These are phyloP conservation scores for Cryphonectria carpinicola DNA, from an alignment of 2,329 filamentous ascomycete genomes.

Conservation along the genomic window DNA sequence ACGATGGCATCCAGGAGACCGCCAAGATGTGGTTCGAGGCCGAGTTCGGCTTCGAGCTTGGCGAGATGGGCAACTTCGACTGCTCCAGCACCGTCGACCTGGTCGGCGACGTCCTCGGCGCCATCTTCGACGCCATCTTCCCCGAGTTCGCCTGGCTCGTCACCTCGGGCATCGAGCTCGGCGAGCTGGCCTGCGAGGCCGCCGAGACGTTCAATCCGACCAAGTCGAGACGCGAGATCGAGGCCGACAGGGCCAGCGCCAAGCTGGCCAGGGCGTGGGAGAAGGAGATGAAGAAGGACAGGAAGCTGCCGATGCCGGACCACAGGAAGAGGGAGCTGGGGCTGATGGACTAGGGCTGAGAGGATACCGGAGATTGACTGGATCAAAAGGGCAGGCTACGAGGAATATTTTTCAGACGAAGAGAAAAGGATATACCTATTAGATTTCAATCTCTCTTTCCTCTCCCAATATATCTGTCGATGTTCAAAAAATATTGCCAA, in stretches of 20 bases:
- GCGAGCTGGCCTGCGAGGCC: not conserved
- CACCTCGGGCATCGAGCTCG: not conserved
- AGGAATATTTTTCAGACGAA: no score
- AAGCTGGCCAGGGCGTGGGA: not conserved
- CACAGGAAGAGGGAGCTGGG: constrained; percentile 2
- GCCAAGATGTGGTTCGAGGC: constrained; percentile 1
- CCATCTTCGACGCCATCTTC: not conserved
- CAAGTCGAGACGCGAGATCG: not conserved
- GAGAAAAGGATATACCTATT: no score
- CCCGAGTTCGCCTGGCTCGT: not conserved
- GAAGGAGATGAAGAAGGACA: not conserved
- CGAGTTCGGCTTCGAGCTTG: constrained; percentile 4
- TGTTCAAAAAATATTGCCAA: no score
- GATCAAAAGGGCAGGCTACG: no score
- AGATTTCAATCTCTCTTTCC: no score
- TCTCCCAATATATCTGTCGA: no score
- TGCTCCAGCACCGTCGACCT: not conserved
- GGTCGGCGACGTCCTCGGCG: not conserved
- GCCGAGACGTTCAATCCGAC: constrained; percentile 1
- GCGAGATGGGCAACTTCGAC: not conserved
- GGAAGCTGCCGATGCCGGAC: not conserved
- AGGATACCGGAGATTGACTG: no score
- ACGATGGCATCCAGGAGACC: not conserved
- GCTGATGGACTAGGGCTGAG: not conserved
- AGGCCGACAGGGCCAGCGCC: not conserved